These are phyloP conservation scores for Barbarea vulgaris DNA, from an alignment of 345 rosid species.

Conservation along the genomic window DNA sequence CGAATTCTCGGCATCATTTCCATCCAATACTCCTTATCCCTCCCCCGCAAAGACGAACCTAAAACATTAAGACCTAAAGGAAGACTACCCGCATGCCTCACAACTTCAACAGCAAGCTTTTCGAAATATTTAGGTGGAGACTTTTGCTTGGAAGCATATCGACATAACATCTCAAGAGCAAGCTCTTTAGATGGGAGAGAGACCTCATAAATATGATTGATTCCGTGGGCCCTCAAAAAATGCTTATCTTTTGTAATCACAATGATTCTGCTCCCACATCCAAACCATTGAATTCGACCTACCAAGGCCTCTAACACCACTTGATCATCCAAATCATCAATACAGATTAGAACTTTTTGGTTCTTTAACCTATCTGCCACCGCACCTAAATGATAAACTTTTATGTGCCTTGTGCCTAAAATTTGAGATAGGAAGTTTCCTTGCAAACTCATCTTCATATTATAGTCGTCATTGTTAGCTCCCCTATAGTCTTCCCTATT, in stretches of 20 bases:
- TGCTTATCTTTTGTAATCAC: neutral
- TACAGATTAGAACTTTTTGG: neutral
- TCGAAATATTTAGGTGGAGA: neutral
- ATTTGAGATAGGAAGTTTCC: neutral
- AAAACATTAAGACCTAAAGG: conserved; percentile 4
- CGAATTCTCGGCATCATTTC: neutral
- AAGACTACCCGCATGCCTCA: neutral
- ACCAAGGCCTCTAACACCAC: neutral
- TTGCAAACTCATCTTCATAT: neutral
- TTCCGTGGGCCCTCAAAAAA: neutral
- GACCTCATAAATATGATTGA: neutral
- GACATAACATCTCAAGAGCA: neutral
- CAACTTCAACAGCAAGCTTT: neutral
- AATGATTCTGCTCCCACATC: conserved; percentile 5
- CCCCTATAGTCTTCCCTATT: neutral
- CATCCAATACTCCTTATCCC: neutral
- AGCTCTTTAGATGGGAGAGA: neutral
- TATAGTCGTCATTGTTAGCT: neutral
- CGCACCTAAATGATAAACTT: neutral
- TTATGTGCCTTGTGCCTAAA: neutral
- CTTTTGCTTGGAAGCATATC: neutral
- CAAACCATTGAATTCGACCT: neutral
- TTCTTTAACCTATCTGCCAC: neutral
- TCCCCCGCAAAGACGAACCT: neutral
- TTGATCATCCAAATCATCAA: neutral